A percentile compares a stretch with the other conserved stretches of the same genome.
Evolutionary conservation across 2,329 filamentous ascomycete genomes (phyloP).

Genomic region (Coleophoma cylindrospora): DNA sequence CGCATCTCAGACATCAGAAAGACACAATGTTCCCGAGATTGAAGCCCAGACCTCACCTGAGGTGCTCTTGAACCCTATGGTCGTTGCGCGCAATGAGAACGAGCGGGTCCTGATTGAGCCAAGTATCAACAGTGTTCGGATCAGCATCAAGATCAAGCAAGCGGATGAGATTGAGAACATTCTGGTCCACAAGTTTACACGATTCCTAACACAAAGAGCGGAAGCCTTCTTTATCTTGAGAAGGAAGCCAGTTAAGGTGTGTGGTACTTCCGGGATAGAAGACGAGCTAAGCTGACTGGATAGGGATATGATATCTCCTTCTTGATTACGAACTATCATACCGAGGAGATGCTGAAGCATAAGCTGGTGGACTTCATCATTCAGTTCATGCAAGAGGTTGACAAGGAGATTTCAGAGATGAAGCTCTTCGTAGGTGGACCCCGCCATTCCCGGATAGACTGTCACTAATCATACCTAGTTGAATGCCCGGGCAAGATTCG

Average conservation of each 20-base stretch:
- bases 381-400: conserved; percentile 99
- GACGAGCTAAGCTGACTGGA: conserved; percentile 9
- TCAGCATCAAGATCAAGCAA: conserved; percentile 99
- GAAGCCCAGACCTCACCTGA: conserved; percentile 91
- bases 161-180: conserved; percentile 99
- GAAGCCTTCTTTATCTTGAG: conserved; percentile 96
- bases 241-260: conserved; percentile 89
- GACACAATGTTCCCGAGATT: conserved; percentile 97
- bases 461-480: conserved; percentile 52
- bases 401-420: conserved; percentile 99
- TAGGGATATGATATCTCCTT: conserved; percentile 98
- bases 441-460: not conserved
- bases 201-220: conserved; percentile 92
- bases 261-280: conserved; percentile 5
- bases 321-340: conserved; percentile 97
- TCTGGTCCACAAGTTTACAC: conserved; percentile 95
- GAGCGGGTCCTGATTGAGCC: conserved; percentile 95
- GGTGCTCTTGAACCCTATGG: conserved; percentile 85
- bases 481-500: conserved; percentile 94
- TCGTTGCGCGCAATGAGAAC: conserved; percentile 91
- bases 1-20: conserved; percentile 91
- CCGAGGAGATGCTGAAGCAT: conserved; percentile 97
- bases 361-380: conserved; percentile 99
- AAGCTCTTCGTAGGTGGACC: conserved; percentile 86
- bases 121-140: conserved; percentile 91